Evolutionary conservation across 345 rosid species (phyloP).

Genomic region (Raphanus raphanistrum): DNA sequence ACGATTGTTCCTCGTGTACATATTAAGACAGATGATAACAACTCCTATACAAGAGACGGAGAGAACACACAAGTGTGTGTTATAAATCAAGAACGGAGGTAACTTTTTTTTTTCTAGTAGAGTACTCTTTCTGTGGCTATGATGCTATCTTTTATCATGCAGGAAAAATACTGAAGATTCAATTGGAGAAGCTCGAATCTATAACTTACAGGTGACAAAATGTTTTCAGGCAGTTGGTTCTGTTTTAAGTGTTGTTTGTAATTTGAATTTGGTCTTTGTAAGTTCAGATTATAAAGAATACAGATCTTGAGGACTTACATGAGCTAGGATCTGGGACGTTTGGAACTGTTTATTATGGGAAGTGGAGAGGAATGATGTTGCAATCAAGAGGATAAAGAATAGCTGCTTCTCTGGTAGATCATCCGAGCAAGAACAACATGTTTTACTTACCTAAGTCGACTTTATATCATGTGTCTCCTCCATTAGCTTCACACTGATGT

Average conservation of each 20-base stretch:
- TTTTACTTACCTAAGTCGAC: slow-evolving; percentile 15
- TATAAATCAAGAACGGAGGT: neutral
- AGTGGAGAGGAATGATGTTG: slow-evolving; percentile 98
- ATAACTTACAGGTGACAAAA: slow-evolving; percentile 56
- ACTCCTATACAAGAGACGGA: slow-evolving; percentile 22
- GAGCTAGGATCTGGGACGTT: slow-evolving; percentile 95
- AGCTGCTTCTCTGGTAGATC: slow-evolving; percentile 75
- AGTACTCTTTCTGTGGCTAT: neutral
- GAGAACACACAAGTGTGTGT: neutral
- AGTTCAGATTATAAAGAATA: slow-evolving; percentile 57
- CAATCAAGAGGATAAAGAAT: slow-evolving; percentile 84
- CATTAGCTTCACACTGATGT: neutral
- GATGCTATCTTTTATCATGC: slow-evolving; percentile 8
- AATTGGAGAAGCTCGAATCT: slow-evolving; percentile 76
- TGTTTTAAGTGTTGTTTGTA: neutral
- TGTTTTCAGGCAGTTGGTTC: neutral
- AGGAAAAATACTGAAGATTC: slow-evolving; percentile 53
- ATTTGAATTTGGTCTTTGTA: neutral
- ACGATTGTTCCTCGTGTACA: slow-evolving; percentile 45
- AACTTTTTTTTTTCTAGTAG: neutral
- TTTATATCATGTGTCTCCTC: neutral
- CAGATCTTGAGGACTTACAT: slow-evolving; percentile 73
- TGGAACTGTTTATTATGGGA: slow-evolving; percentile 87
- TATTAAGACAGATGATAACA: slow-evolving; percentile 42
- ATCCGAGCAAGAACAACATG: slow-evolving; percentile 84